Percentiles rank a stretch among this genome's conserved stretches.
These are phyloP conservation scores for Rhodotorula sp. DNA, from an alignment of 1,284 basidiomycete genomes.

Conservation along the genomic window DNA sequence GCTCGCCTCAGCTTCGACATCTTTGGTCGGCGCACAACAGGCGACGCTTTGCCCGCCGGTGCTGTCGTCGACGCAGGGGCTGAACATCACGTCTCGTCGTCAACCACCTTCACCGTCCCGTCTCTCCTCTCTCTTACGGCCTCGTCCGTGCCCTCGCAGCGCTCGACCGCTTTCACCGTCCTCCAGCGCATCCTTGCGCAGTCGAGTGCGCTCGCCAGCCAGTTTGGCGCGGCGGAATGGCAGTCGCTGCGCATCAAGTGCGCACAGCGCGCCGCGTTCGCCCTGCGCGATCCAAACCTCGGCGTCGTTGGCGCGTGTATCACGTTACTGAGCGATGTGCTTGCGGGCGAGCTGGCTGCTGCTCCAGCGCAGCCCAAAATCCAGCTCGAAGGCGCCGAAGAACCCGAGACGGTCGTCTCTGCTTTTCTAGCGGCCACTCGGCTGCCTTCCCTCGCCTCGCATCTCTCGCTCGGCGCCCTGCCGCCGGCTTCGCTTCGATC, in stretches of 20 bases:
- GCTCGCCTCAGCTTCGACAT: slow-evolving; percentile 67
- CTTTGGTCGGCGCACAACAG: slow-evolving; percentile 57
- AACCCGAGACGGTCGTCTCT: slow-evolving; percentile 9
- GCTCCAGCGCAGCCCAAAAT: background rate
- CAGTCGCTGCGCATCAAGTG: slow-evolving; percentile 1
- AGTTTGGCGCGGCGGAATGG: slow-evolving; percentile 22
- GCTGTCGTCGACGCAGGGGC: background rate
- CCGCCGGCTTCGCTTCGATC: slow-evolving; percentile 60
- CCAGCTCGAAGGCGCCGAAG: slow-evolving; percentile 6
- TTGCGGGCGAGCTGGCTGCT: slow-evolving; percentile 2
- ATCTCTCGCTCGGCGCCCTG: slow-evolving; percentile 54
- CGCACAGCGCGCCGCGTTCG: slow-evolving; percentile 10
- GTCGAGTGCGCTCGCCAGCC: background rate
- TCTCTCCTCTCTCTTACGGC: slow-evolving; percentile 30
- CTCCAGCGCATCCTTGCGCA: slow-evolving; percentile 18
- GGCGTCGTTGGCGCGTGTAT: slow-evolving; percentile 21
- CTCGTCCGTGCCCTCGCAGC: slow-evolving; percentile 38
- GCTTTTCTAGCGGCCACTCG: slow-evolving; percentile 45
- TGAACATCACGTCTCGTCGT: slow-evolving; percentile 35
- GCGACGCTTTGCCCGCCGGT: background rate
- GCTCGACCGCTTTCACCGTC: slow-evolving; percentile 28
- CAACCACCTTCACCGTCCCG: slow-evolving; percentile 28
- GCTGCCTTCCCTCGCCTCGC: slow-evolving; percentile 58
- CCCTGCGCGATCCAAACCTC: slow-evolving; percentile 25
- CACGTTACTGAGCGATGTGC: slow-evolving; percentile 6